Base-by-base conservation (phyloP, 192 early-diverging fungal genomes). In the Coemansia sp. region DNA sequence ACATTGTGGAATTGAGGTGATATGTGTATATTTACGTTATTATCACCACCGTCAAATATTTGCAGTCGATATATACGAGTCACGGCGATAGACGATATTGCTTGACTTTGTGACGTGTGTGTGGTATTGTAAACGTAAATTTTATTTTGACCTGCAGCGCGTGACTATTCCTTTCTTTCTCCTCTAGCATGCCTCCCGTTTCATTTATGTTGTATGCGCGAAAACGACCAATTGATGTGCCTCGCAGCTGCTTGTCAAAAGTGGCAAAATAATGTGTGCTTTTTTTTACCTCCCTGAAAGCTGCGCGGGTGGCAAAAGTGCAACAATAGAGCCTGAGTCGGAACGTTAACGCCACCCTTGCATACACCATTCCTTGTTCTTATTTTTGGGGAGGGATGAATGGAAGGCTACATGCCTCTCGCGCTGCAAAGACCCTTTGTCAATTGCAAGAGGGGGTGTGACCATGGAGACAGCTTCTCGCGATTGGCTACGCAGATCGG, bases 401-500 rank as follows among this genome's bases (percentile, higher is more conserved):
- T 9, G 25, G 25, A 37, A 44, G 42, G 45, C 45, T 17, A 46
- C 45, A 46, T 46, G 17, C 12, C 39, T 41, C 39, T 41, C 45
- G 0, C 5, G 11, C 53, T 14, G 53, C 53, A 32, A 21, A 17
- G 48, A 11, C 14, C 25, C 53, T 9, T 57, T 32, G 10, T 48
- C 45, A 48, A 48, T 15, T 32, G 53, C 27, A 4, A 31, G 14
- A 5, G 17, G 2, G 8, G 23, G 21, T 12, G 21, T 12, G 50
- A 53, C 50, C 9, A 11, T 25, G 21, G 27, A 21, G 14, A 21
- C 53, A 15, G 27, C 27, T 32, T 12, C 23, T 17, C 5, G 27
- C 53, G 53, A 57, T 57, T 57, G 53, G 53, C 53, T 57, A 15
- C 53, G 5, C 11, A 29, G 53, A 57, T 57, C 31, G 53, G 53